Conservation (phyloP, 495 filamentous ascomycete genomes). For the Aspergillus avenaceus region DNA sequence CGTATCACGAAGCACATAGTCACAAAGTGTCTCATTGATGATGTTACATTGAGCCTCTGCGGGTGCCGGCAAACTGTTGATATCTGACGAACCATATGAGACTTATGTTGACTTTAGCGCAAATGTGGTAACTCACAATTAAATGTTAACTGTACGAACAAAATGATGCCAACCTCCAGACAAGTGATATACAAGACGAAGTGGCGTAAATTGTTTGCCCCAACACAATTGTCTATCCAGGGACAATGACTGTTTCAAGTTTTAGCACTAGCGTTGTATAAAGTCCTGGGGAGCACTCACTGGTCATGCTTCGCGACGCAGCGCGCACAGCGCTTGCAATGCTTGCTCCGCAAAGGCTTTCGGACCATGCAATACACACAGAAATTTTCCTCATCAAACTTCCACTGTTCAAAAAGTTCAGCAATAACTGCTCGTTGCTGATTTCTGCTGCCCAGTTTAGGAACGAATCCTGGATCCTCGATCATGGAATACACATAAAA, state of each 20-base stretch:
- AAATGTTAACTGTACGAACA: constrained; percentile 51
- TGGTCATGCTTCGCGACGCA: constrained; percentile 97
- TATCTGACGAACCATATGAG: constrained; percentile 39
- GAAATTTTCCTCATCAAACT: constrained; percentile 91
- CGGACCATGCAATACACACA: constrained; percentile 92
- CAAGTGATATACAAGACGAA: constrained; percentile 85
- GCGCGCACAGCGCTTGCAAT: constrained; percentile 84
- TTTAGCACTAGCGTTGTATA: background rate
- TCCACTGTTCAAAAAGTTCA: constrained; percentile 75
- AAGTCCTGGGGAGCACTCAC: constrained; percentile 47
- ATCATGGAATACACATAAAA: constrained; percentile 85
- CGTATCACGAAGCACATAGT: constrained; percentile 69
- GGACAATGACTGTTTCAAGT: constrained; percentile 75
- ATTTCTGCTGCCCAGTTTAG: constrained; percentile 80
- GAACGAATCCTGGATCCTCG: constrained; percentile 90
- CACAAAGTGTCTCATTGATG: constrained; percentile 68
- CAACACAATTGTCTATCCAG: constrained; percentile 96
- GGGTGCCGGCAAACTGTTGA: constrained; percentile 49
- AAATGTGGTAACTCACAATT: constrained; percentile 44
- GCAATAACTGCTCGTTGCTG: constrained; percentile 86
- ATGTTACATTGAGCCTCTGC: constrained; percentile 62
- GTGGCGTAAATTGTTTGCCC: constrained; percentile 89
- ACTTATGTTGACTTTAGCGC: background rate
- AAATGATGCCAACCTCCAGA: constrained; percentile 68
- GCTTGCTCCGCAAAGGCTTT: constrained; percentile 87